A percentile compares a stretch with the other conserved stretches of the same genome.
phyloP scores from a whole-genome alignment of 306 rosid genomes.

The Prunus davidiana region DNA sequence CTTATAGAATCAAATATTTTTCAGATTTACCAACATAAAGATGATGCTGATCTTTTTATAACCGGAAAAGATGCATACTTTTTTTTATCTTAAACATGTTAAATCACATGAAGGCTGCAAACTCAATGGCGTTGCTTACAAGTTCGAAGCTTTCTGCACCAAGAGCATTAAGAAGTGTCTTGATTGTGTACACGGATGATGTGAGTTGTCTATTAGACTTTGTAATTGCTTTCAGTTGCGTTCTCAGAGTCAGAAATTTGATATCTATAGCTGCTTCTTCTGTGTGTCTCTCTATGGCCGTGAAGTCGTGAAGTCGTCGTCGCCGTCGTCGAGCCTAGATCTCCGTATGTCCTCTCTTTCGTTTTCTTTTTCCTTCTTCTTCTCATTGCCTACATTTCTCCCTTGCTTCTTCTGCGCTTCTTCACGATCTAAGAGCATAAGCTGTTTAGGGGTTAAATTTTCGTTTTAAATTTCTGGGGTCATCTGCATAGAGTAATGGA shows the following conservation, averaged over 20 bases:
- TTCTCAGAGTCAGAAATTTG: neutral
- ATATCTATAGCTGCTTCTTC: neutral
- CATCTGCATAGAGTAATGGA: no score
- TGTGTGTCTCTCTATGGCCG: no score
- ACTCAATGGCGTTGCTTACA: constrained; percentile 55
- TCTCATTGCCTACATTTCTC: no score
- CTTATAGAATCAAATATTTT: constrained; percentile 56
- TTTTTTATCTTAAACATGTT: constrained; percentile 60
- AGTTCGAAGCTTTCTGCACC: constrained; percentile 77
- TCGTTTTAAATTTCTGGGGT: no score
- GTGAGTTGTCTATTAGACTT: constrained; percentile 51
- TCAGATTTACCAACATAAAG: constrained; percentile 48
- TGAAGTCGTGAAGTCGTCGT: no score
- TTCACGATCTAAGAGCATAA: no score
- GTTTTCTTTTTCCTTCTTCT: no score
- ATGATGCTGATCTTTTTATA: constrained; percentile 45
- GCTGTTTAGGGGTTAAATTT: no score
- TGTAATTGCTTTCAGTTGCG: constrained; percentile 17
- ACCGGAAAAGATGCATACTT: constrained; percentile 43
- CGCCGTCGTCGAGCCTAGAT: no score
- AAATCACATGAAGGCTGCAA: constrained; percentile 60
- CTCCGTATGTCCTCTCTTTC: no score
- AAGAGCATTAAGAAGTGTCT: constrained; percentile 53
- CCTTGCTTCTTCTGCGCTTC: no score
- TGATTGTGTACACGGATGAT: constrained; percentile 53